Base-by-base conservation (phyloP, 257 asterid genomes). In the Plantago major region DNA sequence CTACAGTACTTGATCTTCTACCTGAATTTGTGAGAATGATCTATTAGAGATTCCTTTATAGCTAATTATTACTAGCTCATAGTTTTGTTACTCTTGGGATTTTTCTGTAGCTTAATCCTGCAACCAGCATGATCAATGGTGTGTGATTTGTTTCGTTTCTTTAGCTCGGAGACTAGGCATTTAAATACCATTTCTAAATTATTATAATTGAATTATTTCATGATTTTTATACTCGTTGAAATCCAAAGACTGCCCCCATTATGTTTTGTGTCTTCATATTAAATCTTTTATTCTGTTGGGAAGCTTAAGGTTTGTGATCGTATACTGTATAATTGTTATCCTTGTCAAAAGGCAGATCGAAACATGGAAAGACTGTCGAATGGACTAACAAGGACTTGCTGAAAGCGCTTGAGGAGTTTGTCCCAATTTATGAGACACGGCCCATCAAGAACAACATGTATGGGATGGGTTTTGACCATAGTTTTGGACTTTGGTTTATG, bases 341-440 rank as follows among this genome's bases (percentile, higher is more conserved):
- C 81, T 85, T 87, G 81, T 82, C 95, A 83, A 89, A 89, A 93
- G 99, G 99, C 96, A 89, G 99, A 89, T 80, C 97, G 90, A 93
- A 89, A 89, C 95, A 79, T 74, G 99, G 94, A 54, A 83, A 81
- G 79, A 66, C 82, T 55, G 94, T 89, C 67, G 97, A 89, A 53
- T 93, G 99, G 99, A 89, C 97, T 17, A 45, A 71, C 66, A 83
- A 89, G 77, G 99, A 93, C 80, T 76, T 93, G 74, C 81, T 93
- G 72, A 70, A 62, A 71, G 96, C 84, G 44, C 72, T 93, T 37
- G 96, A 93, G 81, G 99, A 93, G 78, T 93, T 93, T 64, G 86
- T 89, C 77, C 90, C 94, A 17, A 82, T 93, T 57, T 93, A 89
- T 55, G 92, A 87, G 77, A 80, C 86, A 45, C 80, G 99, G 11